Evolutionary conservation across 2,329 filamentous ascomycete genomes (phyloP).

Genomic region (Aureobasidium vineae): DNA sequence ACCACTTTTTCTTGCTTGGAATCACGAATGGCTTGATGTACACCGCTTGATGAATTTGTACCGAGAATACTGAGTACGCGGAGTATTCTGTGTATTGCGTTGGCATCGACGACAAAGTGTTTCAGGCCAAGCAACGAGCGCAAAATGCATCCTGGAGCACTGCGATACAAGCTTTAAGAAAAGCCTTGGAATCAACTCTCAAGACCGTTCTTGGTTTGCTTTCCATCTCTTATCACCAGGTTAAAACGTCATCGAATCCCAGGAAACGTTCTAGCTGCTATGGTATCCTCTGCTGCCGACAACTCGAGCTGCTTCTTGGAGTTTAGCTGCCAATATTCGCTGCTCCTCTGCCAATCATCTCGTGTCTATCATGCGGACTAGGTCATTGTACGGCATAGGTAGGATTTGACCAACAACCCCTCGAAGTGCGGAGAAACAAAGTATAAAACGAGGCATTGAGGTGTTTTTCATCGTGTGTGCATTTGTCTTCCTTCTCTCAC

Average conservation of each 20-base stretch:
- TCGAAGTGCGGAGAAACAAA: background rate
- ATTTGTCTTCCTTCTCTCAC: background rate
- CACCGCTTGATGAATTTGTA: background rate
- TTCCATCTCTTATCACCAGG: slow-evolving; percentile 17
- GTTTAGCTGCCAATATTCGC: slow-evolving; percentile 14
- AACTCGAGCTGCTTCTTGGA: slow-evolving; percentile 21
- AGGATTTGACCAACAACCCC: background rate
- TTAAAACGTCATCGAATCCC: slow-evolving; percentile 8
- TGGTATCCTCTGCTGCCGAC: slow-evolving; percentile 7
- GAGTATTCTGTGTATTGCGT: background rate
- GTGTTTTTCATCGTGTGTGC: background rate
- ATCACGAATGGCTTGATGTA: background rate
- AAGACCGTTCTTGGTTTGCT: slow-evolving; percentile 1
- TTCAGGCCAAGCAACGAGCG: background rate
- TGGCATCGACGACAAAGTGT: background rate
- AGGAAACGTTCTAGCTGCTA: background rate
- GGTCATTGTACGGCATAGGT: background rate
- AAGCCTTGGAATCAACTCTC: background rate
- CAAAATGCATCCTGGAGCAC: background rate
- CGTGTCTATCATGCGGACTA: slow-evolving; percentile 7
- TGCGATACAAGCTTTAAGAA: slow-evolving; percentile 5
- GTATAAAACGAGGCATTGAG: slow-evolving; percentile 7
- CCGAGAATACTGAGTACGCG: background rate
- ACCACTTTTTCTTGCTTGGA: background rate
- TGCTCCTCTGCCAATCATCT: slow-evolving; percentile 4